Base-by-base conservation (phyloP, 352 stramenopile genomes). In the Phytophthora boehmeriae region DNA sequence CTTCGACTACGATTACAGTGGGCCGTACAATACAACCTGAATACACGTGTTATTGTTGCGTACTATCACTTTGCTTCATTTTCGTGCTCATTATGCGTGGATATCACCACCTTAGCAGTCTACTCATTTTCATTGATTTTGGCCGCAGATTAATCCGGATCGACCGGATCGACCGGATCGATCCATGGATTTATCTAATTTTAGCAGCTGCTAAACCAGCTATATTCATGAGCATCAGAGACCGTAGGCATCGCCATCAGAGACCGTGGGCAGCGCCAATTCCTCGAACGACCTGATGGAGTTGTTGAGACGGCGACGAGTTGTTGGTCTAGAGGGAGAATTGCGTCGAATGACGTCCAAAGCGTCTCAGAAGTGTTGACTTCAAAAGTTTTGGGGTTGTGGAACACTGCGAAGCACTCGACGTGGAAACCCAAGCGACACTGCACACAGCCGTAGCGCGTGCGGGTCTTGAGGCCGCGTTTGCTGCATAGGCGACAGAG, bases 361-460 rank as follows among this genome's bases (percentile, higher is more conserved):
- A 54, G 32, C 1, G 43, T 35, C 16, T 46, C 16, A 11, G 44
- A 55, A 9, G 35, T 10, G 47, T 63, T 62, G 5, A 16, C 28
- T 17, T 19, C 13, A 19, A 50, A 63, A 9, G 8, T n/a, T 8
- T 34, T 50, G 11, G 44, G 54, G 23, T 62, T 16, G 54, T 62
- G 54, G 43, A 62, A 62, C 8, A 62, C 44, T 4, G 54, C 43
- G 43, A 62, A 54, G 23, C 54, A 54, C 44, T 47, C 54, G 23
- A 62, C 54, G 54, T 62, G 54, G 54, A 54, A 62, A 17, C 54
- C 44, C 44, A 62, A 28, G 1, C 54, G 43, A 25, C 54, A 62
- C 45, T 62, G 54, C 23, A 49, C 23, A 22, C 54, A 54, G 43
- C 44, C 44, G 44, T 49, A 54, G 14, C 54, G 54, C 9, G 54